A percentile compares a stretch with the other conserved stretches of the same genome.
Evolutionary conservation across 2,329 filamentous ascomycete genomes (phyloP).

Genomic region (Pseudogymnoascus sp.): DNA sequence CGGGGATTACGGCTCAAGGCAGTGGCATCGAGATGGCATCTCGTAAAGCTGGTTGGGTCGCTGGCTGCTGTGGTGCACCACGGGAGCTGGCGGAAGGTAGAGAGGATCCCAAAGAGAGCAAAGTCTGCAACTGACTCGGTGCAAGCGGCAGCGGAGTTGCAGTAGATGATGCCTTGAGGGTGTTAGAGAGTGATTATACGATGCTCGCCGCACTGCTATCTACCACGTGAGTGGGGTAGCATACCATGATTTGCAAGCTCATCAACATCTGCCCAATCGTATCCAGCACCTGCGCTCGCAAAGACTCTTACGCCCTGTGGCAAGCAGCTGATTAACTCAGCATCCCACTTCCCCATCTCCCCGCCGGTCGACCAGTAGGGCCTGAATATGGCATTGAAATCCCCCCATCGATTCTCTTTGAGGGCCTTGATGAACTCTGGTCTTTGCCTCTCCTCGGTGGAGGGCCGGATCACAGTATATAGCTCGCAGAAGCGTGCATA

Average conservation of each 20-base stretch:
- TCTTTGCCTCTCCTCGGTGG: slow-evolving; percentile 41
- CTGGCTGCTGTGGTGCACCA: slow-evolving; percentile 36
- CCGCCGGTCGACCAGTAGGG: slow-evolving; percentile 58
- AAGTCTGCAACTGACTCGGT: slow-evolving; percentile 68
- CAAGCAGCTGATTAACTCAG: slow-evolving; percentile 46
- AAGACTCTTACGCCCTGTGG: slow-evolving; percentile 47
- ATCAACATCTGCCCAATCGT: slow-evolving; percentile 54
- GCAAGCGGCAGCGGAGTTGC: slow-evolving; percentile 60
- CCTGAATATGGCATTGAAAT: slow-evolving; percentile 43
- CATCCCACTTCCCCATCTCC: slow-evolving; percentile 57
- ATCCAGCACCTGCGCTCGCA: slow-evolving; percentile 52
- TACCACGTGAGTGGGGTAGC: not conserved
- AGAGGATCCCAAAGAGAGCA: slow-evolving; percentile 59
- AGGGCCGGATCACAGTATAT: slow-evolving; percentile 41
- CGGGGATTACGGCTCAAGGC: slow-evolving; percentile 55
- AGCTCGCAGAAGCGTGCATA: slow-evolving; percentile 32
- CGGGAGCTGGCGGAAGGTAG: slow-evolving; percentile 58
- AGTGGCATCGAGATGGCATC: slow-evolving; percentile 53
- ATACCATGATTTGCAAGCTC: slow-evolving; percentile 47
- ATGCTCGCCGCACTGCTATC: not conserved
- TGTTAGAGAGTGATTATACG: not conserved
- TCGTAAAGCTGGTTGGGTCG: slow-evolving; percentile 35
- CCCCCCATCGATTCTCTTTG: slow-evolving; percentile 43
- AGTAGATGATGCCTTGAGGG: slow-evolving; percentile 51
- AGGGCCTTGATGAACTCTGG: slow-evolving; percentile 42